Evolutionary conservation across 2,329 filamentous ascomycete species (phyloP).

Genomic region (Beauveria sp.): DNA sequence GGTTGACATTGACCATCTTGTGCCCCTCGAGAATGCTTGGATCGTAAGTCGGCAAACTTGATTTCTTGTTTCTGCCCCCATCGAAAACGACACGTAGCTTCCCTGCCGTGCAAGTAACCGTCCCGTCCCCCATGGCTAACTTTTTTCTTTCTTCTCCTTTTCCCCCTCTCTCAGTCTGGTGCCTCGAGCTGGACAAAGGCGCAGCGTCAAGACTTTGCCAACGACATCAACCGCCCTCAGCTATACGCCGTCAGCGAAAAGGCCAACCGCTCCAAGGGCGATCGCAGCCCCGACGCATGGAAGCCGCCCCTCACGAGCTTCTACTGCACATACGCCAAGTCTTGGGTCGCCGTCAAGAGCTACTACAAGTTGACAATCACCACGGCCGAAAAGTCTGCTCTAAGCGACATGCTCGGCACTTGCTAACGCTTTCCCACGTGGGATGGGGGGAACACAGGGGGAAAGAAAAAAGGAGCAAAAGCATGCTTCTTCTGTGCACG

Average conservation of each 20-base stretch:
- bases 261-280: constrained; percentile 68
- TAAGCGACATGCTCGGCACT: constrained; percentile 56
- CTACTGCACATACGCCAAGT: constrained; percentile 70
- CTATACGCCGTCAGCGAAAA: constrained; percentile 71
- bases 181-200: constrained; percentile 64
- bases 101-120: not conserved
- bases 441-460: not conserved
- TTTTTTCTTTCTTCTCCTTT: not conserved
- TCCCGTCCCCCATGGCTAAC: not conserved
- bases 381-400: constrained; percentile 60
- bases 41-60: constrained; percentile 37
- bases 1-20: constrained; percentile 77
- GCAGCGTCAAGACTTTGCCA: constrained; percentile 63
- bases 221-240: constrained; percentile 68
- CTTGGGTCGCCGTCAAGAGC: constrained; percentile 73
- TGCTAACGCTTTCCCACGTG: constrained; percentile 31
- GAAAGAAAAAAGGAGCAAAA: not conserved
- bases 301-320: constrained; percentile 62
- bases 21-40: constrained; percentile 76
- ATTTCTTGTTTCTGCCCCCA: not conserved
- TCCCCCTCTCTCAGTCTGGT: constrained; percentile 46
- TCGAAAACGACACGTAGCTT: not conserved
- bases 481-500: not conserved
- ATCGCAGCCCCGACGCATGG: constrained; percentile 66
- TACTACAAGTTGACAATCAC: constrained; percentile 64